Conservation (phyloP, 495 filamentous ascomycete species). For the Aspergillus coremiiformis region DNA sequence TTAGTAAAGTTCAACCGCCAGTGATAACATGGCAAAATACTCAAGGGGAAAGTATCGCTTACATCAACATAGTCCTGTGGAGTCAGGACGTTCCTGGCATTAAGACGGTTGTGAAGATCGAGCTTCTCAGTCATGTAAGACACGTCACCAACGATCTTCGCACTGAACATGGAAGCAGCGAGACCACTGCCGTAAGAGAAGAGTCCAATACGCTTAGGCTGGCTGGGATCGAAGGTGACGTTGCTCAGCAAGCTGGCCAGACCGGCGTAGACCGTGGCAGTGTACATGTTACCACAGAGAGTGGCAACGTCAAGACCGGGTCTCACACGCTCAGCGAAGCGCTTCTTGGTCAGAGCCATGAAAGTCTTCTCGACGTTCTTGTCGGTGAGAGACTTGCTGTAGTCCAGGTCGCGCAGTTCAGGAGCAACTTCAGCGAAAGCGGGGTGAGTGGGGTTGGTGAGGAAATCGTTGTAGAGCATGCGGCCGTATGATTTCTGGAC, state of each 20-base stretch:
- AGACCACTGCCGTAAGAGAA: constrained; percentile 96
- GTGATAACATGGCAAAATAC: not conserved
- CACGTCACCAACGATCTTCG: constrained; percentile 73
- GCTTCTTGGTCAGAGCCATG: constrained; percentile 93
- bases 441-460: constrained; percentile 64
- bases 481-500: constrained; percentile 93
- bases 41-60: constrained; percentile 22
- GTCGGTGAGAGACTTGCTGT: constrained; percentile 78
- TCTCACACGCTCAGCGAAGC: constrained; percentile 79
- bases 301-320: constrained; percentile 82
- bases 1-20: constrained; percentile 5
- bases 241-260: constrained; percentile 71
- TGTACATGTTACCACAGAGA: constrained; percentile 99
- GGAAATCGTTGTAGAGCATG: constrained; percentile 94
- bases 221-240: constrained; percentile 57
- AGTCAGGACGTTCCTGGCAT: constrained; percentile 59
- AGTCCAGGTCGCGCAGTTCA: constrained; percentile 78
- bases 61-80: constrained; percentile 85
- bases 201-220: constrained; percentile 81
- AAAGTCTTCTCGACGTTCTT: constrained; percentile 96
- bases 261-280: constrained; percentile 85
- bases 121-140: constrained; percentile 69
- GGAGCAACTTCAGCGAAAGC: constrained; percentile 80
- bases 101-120: constrained; percentile 70
- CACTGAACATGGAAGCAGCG: constrained; percentile 81